Evolutionary conservation across 345 rosid species (phyloP).

Genomic region (Citrus sp.): DNA sequence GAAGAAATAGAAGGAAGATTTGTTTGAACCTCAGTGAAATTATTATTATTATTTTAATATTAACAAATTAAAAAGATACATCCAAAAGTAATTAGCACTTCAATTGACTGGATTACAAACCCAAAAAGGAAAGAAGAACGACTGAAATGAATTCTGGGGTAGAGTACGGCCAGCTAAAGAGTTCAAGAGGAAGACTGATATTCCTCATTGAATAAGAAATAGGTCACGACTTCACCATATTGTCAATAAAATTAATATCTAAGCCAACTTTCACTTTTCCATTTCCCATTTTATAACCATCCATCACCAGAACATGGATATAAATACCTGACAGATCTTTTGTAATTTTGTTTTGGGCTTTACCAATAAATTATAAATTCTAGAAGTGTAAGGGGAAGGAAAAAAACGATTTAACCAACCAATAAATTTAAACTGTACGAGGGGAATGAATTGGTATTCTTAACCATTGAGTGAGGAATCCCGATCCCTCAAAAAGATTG

Average conservation of each 20-base stretch:
- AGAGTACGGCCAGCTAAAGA: neutral
- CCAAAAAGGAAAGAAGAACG: neutral
- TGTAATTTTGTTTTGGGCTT: neutral
- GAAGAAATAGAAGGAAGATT: neutral
- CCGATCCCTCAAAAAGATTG: no score
- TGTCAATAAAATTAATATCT: neutral
- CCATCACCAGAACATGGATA: no score
- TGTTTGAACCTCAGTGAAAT: neutral
- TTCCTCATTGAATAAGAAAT: neutral
- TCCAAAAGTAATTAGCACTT: neutral
- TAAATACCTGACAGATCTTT: no score
- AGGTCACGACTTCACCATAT: neutral
- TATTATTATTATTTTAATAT: no score
- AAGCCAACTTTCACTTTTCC: neutral
- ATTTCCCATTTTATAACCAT: no score
- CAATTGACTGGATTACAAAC: neutral
- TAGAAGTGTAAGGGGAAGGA: no score
- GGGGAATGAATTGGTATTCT: no score
- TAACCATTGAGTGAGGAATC: no score
- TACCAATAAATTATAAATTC: neutral
- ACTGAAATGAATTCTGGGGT: neutral
- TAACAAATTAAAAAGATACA: neutral
- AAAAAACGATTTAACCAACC: no score
- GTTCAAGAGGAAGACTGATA: neutral
- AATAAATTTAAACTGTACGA: no score